Percentiles rank a stretch among this genome's conserved stretches.
phyloP scores from a whole-genome alignment of 2,329 filamentous ascomycete genomes.

The Colletotrichum shisoi region DNA sequence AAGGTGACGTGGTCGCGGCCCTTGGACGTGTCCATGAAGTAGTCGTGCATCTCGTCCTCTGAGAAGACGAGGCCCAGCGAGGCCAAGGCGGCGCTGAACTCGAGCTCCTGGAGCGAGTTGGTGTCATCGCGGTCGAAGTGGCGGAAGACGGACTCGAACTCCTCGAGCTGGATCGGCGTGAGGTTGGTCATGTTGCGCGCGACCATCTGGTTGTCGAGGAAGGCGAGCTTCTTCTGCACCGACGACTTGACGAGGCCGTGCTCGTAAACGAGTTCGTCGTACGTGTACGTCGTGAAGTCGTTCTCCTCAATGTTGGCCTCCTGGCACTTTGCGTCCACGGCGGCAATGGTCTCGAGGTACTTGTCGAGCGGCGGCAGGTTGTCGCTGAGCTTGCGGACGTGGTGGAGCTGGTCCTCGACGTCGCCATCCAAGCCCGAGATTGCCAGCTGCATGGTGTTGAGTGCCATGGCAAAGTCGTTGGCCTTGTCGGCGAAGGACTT shows the following conservation, averaged over 20 bases:
- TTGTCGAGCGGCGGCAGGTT: slow-evolving; percentile 89
- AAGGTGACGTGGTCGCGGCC: slow-evolving; percentile 86
- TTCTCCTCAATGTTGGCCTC: slow-evolving; percentile 99
- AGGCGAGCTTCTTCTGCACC: slow-evolving; percentile 94
- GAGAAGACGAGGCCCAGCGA: slow-evolving; percentile 95
- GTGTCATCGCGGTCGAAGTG: slow-evolving; percentile 95
- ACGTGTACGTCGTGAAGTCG: slow-evolving; percentile 98
- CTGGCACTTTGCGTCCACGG: slow-evolving; percentile 85
- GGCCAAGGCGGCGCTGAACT: slow-evolving; percentile 95
- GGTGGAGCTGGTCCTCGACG: slow-evolving; percentile 89
- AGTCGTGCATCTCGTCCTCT: slow-evolving; percentile 97
- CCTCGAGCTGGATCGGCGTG: slow-evolving; percentile 96
- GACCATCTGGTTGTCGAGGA: slow-evolving; percentile 98
- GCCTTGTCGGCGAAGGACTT: slow-evolving; percentile 96
- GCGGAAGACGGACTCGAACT: slow-evolving; percentile 97
- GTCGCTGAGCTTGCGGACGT: slow-evolving; percentile 83
- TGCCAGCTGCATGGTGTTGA: slow-evolving; percentile 93
- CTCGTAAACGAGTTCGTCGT: slow-evolving; percentile 95
- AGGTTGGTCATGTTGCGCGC: slow-evolving; percentile 98
- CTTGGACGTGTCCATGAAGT: slow-evolving; percentile 86
- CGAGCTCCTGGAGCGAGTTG: slow-evolving; percentile 89
- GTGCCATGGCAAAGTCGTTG: slow-evolving; percentile 93
- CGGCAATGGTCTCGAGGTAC: slow-evolving; percentile 86
- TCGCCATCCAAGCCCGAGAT: slow-evolving; percentile 98
- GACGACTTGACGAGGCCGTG: slow-evolving; percentile 88